phyloP scores from a whole-genome alignment of 2,329 filamentous ascomycete species.

The Neurospora sp. region DNA sequence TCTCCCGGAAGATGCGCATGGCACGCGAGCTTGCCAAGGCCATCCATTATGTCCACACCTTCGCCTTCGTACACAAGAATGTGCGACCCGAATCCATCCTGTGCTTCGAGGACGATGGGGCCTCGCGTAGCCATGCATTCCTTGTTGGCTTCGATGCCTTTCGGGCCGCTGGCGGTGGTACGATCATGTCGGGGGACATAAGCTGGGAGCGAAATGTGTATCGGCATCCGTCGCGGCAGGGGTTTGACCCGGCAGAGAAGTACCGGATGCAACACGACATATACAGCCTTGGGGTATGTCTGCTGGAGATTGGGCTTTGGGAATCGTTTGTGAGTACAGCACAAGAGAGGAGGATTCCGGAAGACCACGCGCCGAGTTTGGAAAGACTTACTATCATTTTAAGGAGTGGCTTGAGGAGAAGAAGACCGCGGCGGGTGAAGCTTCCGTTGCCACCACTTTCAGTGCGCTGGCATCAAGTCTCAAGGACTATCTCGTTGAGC shows the following conservation, averaged over 20 bases:
- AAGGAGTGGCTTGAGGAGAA: not conserved
- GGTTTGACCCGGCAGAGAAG: slow-evolving; percentile 23
- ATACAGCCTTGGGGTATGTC: slow-evolving; percentile 43
- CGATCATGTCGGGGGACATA: slow-evolving; percentile 25
- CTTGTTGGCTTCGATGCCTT: slow-evolving; percentile 37
- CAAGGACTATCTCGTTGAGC: slow-evolving; percentile 10
- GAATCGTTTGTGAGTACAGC: slow-evolving; percentile 22
- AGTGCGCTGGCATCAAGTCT: not conserved
- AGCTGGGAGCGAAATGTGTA: slow-evolving; percentile 38
- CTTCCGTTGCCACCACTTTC: not conserved
- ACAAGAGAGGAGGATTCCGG: not conserved
- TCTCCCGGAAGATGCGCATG: not conserved
- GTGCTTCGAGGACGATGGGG: not conserved
- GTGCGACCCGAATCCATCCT: not conserved
- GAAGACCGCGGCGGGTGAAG: not conserved
- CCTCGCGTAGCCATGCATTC: slow-evolving; percentile 16
- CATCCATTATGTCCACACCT: not conserved
- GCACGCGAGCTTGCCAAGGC: not conserved
- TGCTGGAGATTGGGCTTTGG: slow-evolving; percentile 45
- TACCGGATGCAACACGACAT: slow-evolving; percentile 47
- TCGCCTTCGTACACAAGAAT: not conserved
- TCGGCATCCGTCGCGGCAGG: slow-evolving; percentile 38
- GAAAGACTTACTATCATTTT: not conserved
- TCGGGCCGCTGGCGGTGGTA: slow-evolving; percentile 24
- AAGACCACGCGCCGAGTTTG: not conserved